Evolutionary conservation across 805 yeast species (phyloP).

Genomic region (Phaffomyces thermotolerans): DNA sequence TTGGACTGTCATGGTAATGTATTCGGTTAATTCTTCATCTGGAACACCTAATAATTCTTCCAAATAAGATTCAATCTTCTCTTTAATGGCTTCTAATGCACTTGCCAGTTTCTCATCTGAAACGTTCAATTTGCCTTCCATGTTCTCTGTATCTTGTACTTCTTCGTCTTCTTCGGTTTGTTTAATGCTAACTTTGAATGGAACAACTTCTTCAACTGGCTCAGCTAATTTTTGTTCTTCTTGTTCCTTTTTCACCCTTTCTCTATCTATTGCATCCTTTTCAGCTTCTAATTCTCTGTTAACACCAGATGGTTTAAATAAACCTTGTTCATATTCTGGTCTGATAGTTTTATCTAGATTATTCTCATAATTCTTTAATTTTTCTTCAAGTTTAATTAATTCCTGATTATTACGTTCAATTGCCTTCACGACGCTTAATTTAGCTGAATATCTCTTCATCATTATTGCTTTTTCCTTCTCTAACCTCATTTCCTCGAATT

Average conservation of each 20-base stretch:
- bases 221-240: slow-evolving; percentile 14
- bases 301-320: slow-evolving; percentile 16
- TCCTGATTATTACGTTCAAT: slow-evolving; percentile 14
- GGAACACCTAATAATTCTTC: slow-evolving; percentile 47
- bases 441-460: slow-evolving; percentile 16
- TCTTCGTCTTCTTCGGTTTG: slow-evolving; percentile 7
- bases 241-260: slow-evolving; percentile 23
- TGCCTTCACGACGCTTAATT: slow-evolving; percentile 9
- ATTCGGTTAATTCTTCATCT: slow-evolving; percentile 43
- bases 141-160: background rate
- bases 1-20: slow-evolving; percentile 33
- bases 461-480: slow-evolving; percentile 19
- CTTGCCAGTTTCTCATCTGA: slow-evolving; percentile 8
- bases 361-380: slow-evolving; percentile 29
- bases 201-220: background rate
- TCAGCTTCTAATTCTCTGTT: slow-evolving; percentile 33
- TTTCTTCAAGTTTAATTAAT: slow-evolving; percentile 19
- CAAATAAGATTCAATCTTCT: slow-evolving; percentile 35
- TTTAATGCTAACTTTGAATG: slow-evolving; percentile 4
- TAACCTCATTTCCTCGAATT: slow-evolving; percentile 23
- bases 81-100: slow-evolving; percentile 23
- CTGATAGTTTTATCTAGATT: slow-evolving; percentile 28
- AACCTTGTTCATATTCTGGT: slow-evolving; percentile 11
- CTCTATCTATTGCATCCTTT: slow-evolving; percentile 33
- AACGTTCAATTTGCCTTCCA: slow-evolving; percentile 1